phyloP scores from a whole-genome alignment of 768 basidiomycete species.

The Tulasnella sp. region DNA sequence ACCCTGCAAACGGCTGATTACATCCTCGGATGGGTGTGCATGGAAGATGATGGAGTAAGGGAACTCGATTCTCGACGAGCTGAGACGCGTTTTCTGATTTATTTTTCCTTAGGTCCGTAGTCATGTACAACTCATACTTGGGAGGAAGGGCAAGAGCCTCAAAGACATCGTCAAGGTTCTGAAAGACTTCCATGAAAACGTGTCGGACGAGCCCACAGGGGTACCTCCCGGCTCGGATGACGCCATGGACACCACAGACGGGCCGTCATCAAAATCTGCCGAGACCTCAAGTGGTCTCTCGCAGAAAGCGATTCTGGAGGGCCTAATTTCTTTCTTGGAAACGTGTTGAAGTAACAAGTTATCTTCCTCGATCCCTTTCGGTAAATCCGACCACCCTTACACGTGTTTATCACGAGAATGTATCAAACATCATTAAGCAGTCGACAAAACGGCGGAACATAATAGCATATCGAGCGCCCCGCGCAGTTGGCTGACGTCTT shows the following conservation, averaged over 20 bases:
- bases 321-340: conserved; percentile 53
- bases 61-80: neutral
- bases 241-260: conserved; percentile 20
- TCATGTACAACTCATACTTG: conserved; percentile 67
- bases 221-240: conserved; percentile 21
- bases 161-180: conserved; percentile 62
- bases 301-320: conserved; percentile 57
- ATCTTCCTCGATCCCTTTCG: neutral
- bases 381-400: neutral
- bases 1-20: conserved; percentile 88
- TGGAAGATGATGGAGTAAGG: conserved; percentile 97
- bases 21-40: conserved; percentile 85
- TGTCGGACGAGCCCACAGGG: conserved; percentile 39
- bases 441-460: neutral
- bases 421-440: neutral
- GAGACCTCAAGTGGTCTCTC: conserved; percentile 33
- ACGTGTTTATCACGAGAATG: neutral
- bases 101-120: conserved; percentile 47
- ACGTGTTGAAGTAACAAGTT: conserved; percentile 23
- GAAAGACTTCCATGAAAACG: conserved; percentile 57
- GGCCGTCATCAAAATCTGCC: neutral
- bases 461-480: conserved; percentile 90
- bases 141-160: conserved; percentile 57
- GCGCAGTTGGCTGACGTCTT: conserved; percentile 66
- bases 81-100: neutral